phyloP scores from a whole-genome alignment of 202 grass and related monocot species.

The Elaeis oleifera region DNA sequence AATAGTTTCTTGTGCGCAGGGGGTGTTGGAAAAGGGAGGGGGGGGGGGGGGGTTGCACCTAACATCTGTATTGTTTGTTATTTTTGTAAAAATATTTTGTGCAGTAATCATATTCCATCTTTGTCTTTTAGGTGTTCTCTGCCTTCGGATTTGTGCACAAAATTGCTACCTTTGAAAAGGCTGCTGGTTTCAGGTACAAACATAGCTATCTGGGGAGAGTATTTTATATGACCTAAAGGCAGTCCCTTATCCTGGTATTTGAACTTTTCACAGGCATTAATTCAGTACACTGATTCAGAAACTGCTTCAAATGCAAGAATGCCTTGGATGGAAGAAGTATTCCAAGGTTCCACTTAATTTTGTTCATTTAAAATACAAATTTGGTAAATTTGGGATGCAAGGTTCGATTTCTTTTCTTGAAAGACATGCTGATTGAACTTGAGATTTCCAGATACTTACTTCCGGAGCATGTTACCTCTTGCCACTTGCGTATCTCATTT shows the following conservation, averaged over 20 bases:
- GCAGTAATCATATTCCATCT: neutral
- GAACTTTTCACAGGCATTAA: neutral
- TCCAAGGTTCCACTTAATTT: slow-evolving; percentile 4
- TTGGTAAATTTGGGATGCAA: neutral
- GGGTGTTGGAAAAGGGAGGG: too few relatives aligned
- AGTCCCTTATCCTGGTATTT: neutral
- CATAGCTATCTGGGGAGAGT: too few relatives aligned
- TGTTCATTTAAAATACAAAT: neutral
- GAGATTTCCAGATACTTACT: slow-evolving; percentile 8
- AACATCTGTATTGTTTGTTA: too few relatives aligned
- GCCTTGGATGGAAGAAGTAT: slow-evolving; percentile 20
- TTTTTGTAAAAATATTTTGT: too few relatives aligned
- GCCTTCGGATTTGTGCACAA: slow-evolving; percentile 18
- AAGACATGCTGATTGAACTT: neutral
- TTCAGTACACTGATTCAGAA: slow-evolving; percentile 11
- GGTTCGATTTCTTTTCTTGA: neutral
- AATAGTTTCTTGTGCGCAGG: too few relatives aligned
- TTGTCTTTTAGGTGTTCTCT: slow-evolving; percentile 5
- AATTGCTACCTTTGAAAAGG: slow-evolving; percentile 22
- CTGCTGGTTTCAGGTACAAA: slow-evolving; percentile 12
- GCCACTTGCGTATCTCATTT: slow-evolving; percentile 11
- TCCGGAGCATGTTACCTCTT: slow-evolving; percentile 6
- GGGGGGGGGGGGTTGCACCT: too few relatives aligned
- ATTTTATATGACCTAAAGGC: too few relatives aligned
- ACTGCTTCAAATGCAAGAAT: slow-evolving; percentile 17